phyloP scores from a whole-genome alignment of 331 rosid species.

The Acacia concinna region DNA sequence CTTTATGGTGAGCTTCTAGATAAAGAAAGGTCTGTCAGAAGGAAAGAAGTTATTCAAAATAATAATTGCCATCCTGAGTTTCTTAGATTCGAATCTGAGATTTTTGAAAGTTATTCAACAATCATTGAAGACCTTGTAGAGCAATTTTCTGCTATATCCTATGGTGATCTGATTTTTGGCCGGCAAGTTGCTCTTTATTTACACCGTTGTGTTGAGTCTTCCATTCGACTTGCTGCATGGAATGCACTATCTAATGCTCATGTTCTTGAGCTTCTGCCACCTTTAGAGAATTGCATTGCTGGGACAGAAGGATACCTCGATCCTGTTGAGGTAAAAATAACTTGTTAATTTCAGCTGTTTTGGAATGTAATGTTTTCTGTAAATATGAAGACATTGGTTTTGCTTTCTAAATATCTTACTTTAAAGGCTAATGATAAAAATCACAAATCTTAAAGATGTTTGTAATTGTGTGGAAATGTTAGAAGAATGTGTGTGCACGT shows the following conservation, averaged over 20 bases:
- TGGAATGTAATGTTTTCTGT: slow-evolving; percentile 9
- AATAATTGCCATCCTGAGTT: slow-evolving; percentile 49
- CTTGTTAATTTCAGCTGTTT: slow-evolving; percentile 21
- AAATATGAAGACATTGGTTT: background rate
- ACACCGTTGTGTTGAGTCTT: slow-evolving; percentile 72
- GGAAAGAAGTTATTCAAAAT: slow-evolving; percentile 26
- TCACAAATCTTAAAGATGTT: background rate
- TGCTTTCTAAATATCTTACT: slow-evolving; percentile 6
- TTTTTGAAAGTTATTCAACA: slow-evolving; percentile 70
- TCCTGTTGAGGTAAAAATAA: slow-evolving; percentile 77
- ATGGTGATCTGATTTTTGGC: slow-evolving; percentile 77
- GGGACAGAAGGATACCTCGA: slow-evolving; percentile 77
- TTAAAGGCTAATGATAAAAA: background rate
- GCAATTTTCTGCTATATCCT: slow-evolving; percentile 84
- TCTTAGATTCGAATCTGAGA: slow-evolving; percentile 70
- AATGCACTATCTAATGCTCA: slow-evolving; percentile 66
- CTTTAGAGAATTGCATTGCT: slow-evolving; percentile 68
- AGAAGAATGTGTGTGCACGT: background rate
- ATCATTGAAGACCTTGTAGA: slow-evolving; percentile 85
- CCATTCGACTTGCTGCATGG: slow-evolving; percentile 81
- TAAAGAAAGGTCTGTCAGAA: slow-evolving; percentile 43
- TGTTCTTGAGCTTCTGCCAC: slow-evolving; percentile 90
- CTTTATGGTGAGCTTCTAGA: slow-evolving; percentile 77
- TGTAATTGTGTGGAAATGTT: slow-evolving; percentile 4
- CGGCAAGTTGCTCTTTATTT: slow-evolving; percentile 91